Evolutionary conservation across 2,329 filamentous ascomycete genomes (phyloP).

Genomic region (Clarireedia homoeocarpa): DNA sequence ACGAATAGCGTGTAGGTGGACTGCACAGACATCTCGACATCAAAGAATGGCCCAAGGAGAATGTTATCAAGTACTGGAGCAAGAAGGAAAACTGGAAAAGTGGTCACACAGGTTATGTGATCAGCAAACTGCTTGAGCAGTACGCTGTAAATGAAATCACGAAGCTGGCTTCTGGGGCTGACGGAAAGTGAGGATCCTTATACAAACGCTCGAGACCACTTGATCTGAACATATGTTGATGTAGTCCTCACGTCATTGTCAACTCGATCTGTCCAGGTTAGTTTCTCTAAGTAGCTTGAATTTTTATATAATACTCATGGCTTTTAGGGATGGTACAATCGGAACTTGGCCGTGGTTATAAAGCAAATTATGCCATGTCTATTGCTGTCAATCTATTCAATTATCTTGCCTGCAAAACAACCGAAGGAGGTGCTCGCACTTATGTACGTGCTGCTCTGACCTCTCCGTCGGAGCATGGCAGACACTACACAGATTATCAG

Average conservation of each 20-base stretch:
- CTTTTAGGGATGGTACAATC: conserved; percentile 19
- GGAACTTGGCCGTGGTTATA: conserved; percentile 20
- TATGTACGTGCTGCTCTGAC: conserved; percentile 25
- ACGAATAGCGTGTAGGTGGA: neutral
- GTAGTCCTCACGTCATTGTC: conserved; percentile 19
- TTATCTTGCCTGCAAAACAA: conserved; percentile 19
- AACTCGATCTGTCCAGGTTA: conserved; percentile 22
- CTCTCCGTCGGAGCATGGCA: conserved; percentile 21
- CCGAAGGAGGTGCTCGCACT: conserved; percentile 28
- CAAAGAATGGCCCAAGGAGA: conserved; percentile 17
- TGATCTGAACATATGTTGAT: neutral
- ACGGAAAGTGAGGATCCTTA: conserved; percentile 15
- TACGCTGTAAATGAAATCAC: conserved; percentile 23
- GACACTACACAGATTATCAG: conserved; percentile 20
- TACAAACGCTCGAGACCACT: neutral
- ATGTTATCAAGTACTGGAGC: conserved; percentile 18
- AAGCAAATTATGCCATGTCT: conserved; percentile 13
- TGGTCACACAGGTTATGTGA: conserved; percentile 15
- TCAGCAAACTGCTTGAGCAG: conserved; percentile 23
- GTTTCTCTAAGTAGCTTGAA: neutral
- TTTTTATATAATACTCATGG: neutral
- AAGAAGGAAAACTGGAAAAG: conserved; percentile 16
- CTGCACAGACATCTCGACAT: conserved; percentile 6
- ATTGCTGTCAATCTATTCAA: conserved; percentile 13
- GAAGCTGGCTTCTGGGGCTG: conserved; percentile 14